These are phyloP conservation scores for Leishmania gerbilli DNA, from an alignment of 208 protist genomes.

Conservation along the genomic window DNA sequence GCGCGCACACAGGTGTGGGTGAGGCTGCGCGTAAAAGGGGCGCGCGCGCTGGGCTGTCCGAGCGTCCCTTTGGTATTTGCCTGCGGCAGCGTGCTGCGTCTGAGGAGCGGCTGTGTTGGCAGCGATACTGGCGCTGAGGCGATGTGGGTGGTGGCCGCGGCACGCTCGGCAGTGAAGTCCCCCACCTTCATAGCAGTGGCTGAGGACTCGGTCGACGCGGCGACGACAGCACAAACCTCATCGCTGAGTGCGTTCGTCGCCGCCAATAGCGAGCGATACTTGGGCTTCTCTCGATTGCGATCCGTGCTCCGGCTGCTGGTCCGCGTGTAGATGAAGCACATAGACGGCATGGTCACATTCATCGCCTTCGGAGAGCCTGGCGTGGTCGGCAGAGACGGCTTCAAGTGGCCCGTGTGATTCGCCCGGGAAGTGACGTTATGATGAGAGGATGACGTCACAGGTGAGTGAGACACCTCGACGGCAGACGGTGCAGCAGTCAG, in stretches of 20 bases:
- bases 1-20: neutral
- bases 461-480: neutral
- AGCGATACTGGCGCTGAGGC: neutral
- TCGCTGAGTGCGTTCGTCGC: neutral
- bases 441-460: neutral
- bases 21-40: neutral
- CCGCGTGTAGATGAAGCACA: conserved; percentile 27
- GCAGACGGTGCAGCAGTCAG: neutral
- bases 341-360: neutral
- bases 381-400: neutral
- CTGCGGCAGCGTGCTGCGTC: neutral
- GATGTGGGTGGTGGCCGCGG: neutral
- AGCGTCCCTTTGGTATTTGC: neutral
- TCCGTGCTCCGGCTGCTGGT: conserved; percentile 3
- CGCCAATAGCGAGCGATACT: neutral
- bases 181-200: neutral
- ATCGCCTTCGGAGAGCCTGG: neutral
- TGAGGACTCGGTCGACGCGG: neutral
- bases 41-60: neutral
- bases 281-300: neutral
- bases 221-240: neutral
- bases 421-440: neutral
- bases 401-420: neutral
- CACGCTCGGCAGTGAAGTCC: no score
- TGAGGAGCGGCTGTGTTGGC: neutral